Percentiles rank a stretch among this genome's conserved stretches.
Evolutionary conservation across 225 moss, liverwort and hornwort genomes (phyloP).

Genomic region (Pleurozium schreberi): DNA sequence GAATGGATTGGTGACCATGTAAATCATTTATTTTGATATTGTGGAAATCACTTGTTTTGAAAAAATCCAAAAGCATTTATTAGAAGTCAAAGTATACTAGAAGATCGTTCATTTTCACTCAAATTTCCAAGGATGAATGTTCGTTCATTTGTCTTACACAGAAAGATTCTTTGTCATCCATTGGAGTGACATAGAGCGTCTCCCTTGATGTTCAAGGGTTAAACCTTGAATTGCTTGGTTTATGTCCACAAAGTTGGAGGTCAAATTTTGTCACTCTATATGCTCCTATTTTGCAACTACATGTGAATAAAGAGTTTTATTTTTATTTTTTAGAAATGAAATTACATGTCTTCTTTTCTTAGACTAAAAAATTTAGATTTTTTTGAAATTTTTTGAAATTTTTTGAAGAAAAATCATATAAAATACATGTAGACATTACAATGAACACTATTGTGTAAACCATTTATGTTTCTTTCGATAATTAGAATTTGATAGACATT

Average conservation of each 20-base stretch:
- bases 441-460: background rate
- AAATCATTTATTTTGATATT: too few relatives aligned
- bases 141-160: too few relatives aligned
- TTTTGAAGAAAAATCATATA: background rate
- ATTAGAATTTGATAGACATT: background rate
- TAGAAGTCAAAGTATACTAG: too few relatives aligned
- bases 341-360: background rate
- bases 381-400: background rate
- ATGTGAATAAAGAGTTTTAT: fast-evolving
- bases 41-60: too few relatives aligned
- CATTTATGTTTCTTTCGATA: background rate
- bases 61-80: too few relatives aligned
- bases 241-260: background rate
- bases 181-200: too few relatives aligned
- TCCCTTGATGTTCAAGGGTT: too few relatives aligned
- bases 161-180: too few relatives aligned
- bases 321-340: background rate
- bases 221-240: fast-evolving
- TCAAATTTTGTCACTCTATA: background rate
- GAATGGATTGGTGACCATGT: too few relatives aligned
- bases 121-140: too few relatives aligned
- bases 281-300: too few relatives aligned
- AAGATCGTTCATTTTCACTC: too few relatives aligned
- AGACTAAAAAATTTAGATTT: background rate
- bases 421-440: background rate